These are phyloP conservation scores for Naganishia albida DNA, from an alignment of 1,284 basidiomycete species.

Conservation along the genomic window DNA sequence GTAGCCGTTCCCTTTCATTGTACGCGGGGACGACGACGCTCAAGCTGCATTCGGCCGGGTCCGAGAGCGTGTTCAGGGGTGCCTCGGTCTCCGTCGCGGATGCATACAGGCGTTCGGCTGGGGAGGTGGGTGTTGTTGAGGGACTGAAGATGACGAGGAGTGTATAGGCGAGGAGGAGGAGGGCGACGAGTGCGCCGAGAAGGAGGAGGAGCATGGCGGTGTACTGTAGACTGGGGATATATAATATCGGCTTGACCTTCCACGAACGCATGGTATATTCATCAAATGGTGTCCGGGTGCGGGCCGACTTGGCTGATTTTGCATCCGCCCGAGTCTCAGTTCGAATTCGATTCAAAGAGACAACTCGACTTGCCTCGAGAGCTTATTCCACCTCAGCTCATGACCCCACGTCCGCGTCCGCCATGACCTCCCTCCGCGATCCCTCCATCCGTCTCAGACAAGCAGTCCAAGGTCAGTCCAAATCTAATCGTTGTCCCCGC, in stretches of 20 bases:
- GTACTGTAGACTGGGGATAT: too few species aligned
- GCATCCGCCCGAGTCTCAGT: neutral
- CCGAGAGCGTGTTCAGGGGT: conserved; percentile 49
- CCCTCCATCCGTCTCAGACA: conserved; percentile 1
- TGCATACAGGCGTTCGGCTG: conserved; percentile 33
- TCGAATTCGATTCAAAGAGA: neutral
- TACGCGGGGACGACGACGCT: conserved; percentile 85
- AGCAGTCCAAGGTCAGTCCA: neutral
- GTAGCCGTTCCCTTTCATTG: conserved; percentile 80
- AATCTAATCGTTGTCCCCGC: too few species aligned
- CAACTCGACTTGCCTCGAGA: neutral
- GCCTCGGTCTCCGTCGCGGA: conserved; percentile 36
- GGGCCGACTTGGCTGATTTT: neutral
- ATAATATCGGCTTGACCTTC: too few species aligned
- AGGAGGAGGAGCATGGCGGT: conserved; percentile 2
- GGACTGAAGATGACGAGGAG: conserved; percentile 37
- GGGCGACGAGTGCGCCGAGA: neutral
- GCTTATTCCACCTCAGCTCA: neutral
- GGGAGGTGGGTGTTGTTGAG: neutral
- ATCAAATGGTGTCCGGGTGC: neutral
- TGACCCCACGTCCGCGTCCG: neutral
- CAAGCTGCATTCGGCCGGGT: conserved; percentile 57
- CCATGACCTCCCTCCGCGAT: neutral
- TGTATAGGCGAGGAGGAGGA: conserved; percentile 27
- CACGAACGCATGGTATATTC: too few species aligned